Base-by-base conservation (phyloP, 2,329 filamentous ascomycete species). In the Colletotrichum godetiae region DNA sequence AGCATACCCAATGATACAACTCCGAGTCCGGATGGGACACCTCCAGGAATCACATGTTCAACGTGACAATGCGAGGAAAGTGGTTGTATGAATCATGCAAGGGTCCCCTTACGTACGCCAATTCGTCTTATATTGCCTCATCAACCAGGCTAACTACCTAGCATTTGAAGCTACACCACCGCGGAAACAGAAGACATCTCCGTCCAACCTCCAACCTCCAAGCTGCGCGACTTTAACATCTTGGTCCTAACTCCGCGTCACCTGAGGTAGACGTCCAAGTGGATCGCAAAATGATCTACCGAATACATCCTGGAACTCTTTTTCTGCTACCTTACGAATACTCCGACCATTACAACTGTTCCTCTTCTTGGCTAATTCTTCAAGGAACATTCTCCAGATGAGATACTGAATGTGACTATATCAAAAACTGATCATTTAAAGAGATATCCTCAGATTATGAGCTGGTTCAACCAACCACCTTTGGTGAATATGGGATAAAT, bases 11-110 rank as follows among this genome's bases (percentile, higher is more conserved):
- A 22, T 12, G 11, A 12, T n/a, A 49, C n/a, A 19, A 19, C 13
- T 11, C 11, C 1, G 52, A n/a, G 52, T 27, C 24, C 22, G 24
- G 4, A 15, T 57, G 53, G 31, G 5, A 31, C 24, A 19, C 19
- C 22, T 13, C 24, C 27, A 31, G 52, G 42, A 46, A 72, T 72
- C 69, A 72, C 69, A 68, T 68, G 69, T 72, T 57, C 29, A 37
- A 63, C 52, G 13, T 59, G 27, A 62, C 27, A 63, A 63, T n/a
- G 46, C 15, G 15, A 19, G 6, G n/a, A 15, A 42, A 27, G n/a
- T 55, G 59, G n/a, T 13, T 31, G 35, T 27, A 37, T 60, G 31
- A 65, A 24, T 12, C 31, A 19, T 19, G 24, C 37, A 15, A 67
- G 29, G 11, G n/a, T 52, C 22, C 11, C 13, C 13, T n/a, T 29